These are phyloP conservation scores for Alternaria tenuissima DNA, from an alignment of 2,329 filamentous ascomycete species.

Conservation along the genomic window DNA sequence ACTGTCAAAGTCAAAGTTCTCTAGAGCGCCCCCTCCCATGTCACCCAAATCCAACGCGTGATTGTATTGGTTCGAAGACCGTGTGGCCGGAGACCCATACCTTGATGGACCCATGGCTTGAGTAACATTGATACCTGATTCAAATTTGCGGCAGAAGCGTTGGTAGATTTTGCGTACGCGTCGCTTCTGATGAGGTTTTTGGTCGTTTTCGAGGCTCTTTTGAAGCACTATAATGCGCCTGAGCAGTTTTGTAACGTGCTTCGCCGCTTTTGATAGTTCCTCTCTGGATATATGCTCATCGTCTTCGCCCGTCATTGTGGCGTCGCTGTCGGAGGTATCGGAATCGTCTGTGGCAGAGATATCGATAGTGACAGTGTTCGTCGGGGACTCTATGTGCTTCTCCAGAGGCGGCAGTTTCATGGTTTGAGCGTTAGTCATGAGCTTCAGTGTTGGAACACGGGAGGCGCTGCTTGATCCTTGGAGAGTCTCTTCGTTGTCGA, in stretches of 20 bases:
- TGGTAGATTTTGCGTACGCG: constrained; percentile 33
- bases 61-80: neutral
- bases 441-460: constrained; percentile 25
- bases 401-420: neutral
- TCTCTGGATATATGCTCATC: constrained; percentile 26
- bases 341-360: constrained; percentile 12
- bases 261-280: constrained; percentile 33
- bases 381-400: neutral
- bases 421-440: constrained; percentile 16
- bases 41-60: accelerated
- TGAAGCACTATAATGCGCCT: constrained; percentile 31
- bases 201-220: constrained; percentile 12
- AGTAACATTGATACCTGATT: constrained; percentile 18
- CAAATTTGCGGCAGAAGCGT: constrained; percentile 36
- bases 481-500: constrained; percentile 28
- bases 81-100: neutral
- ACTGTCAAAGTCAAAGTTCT: neutral
- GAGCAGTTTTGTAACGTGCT: constrained; percentile 34
- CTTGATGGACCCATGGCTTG: neutral
- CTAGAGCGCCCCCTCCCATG: neutral
- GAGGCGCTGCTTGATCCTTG: constrained; percentile 18
- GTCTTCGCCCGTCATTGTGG: constrained; percentile 27
- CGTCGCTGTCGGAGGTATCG: constrained; percentile 32
- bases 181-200: constrained; percentile 14
- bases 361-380: constrained; percentile 1